Evolutionary conservation across 2,329 filamentous ascomycete species (phyloP), one percentile per base, ranked within the genome.

Genomic region (Ramichloridium luteum): DNA sequence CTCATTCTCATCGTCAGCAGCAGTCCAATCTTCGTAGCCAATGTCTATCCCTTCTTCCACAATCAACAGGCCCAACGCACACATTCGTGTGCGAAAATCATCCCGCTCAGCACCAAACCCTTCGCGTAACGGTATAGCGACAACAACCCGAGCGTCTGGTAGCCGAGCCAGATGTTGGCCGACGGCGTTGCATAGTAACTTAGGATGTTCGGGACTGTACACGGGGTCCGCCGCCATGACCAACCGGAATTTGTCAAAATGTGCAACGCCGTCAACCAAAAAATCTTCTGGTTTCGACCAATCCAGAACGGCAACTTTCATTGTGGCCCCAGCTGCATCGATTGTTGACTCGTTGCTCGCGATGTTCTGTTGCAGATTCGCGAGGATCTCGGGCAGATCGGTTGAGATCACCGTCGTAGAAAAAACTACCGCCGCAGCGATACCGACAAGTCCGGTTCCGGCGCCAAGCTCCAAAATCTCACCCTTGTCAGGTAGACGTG

Each of bases 391-490:
- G 0, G 81, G 78, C 16, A 96, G 61, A 52, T 96, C 90, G 20
- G 82, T 93, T 31, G 94, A 64, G 6, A 79, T 60, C 4, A 93
- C 78, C 12, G 69, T 60, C 1, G 69, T 67, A 26, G 64, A 62
- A 63, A 80, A 80, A 14, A 83, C 62, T 10, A 73, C 74, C 5
- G 85, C 83, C 14, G 86, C 83, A 2, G 86, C 80, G 26, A 96
- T 64, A 0, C 90, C 90, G 6, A 93, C 71, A n/a, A 98, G 68
- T 0, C 88, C 88, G 0, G 88, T 96, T 0, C 90, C 88, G 0
- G 88, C 77, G 3, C 88, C 90, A 2, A 96, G 68, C 53, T 96
- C 88, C 6, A 96, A 65, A 4, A 69, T 61, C 10, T 38, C 28
- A 14, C 34, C 40, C 26, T 40, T 27, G 15, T 31, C 33, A 13